Conservation (phyloP, 345 rosid species). For the Eucalyptus leucophloia region DNA sequence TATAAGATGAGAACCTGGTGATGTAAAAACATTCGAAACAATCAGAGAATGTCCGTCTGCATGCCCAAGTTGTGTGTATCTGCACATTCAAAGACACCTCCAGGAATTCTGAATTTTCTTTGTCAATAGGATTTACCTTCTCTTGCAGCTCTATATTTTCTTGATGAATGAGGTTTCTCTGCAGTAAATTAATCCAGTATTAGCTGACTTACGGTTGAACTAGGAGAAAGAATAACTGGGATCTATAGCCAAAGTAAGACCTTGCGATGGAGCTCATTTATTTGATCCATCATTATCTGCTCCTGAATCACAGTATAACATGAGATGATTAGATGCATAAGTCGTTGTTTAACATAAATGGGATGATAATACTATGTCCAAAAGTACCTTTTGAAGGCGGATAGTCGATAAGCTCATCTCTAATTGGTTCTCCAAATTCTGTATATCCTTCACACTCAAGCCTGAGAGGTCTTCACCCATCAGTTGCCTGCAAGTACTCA, state of each 20-base stretch:
- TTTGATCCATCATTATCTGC: neutral
- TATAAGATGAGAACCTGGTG: neutral
- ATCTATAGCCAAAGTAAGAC: neutral
- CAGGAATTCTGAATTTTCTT: neutral
- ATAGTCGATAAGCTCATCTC: neutral
- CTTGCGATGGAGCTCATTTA: neutral
- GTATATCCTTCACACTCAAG: neutral
- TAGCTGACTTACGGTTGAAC: neutral
- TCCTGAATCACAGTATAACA: neutral
- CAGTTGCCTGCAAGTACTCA: neutral
- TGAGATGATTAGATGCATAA: neutral
- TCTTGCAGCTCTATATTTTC: neutral
- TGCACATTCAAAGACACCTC: neutral
- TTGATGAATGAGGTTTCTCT: neutral
- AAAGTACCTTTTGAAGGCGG: neutral
- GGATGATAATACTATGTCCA: neutral
- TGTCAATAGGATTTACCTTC: neutral
- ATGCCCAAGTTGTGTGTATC: neutral
- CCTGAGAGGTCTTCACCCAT: neutral
- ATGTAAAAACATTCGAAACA: neutral
- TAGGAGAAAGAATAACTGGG: neutral
- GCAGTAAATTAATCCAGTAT: neutral
- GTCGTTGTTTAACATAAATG: neutral
- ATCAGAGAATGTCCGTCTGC: neutral
- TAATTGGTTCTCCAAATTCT: neutral